Conservation (phyloP, 2,329 filamentous ascomycete species). For the Davidsoniella australis region DNA sequence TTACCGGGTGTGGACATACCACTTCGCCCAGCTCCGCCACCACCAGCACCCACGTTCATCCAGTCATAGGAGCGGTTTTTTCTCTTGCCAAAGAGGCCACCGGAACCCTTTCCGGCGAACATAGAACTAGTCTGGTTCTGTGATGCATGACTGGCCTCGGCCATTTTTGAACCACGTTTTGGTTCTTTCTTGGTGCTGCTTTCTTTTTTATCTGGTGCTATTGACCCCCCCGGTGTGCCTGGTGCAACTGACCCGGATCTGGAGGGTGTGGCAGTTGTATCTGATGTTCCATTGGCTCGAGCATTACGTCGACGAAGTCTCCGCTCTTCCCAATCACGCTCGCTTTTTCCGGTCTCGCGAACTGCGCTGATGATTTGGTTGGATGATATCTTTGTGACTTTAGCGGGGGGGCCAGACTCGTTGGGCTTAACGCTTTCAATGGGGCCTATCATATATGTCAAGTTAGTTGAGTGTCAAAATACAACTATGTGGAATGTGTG, state of each 20-base stretch:
- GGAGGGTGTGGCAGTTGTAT: conserved; percentile 29
- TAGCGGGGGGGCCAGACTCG: conserved; percentile 22
- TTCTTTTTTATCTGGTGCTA: conserved; percentile 50
- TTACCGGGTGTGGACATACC: conserved; percentile 35
- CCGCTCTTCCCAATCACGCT: conserved; percentile 56
- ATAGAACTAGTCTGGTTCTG: conserved; percentile 71
- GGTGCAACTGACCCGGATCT: conserved; percentile 40
- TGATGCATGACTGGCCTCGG: conserved; percentile 62
- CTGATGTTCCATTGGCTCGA: conserved; percentile 39
- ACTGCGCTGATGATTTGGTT: conserved; percentile 34
- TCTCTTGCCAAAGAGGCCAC: conserved; percentile 41
- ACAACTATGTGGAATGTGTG: background rate
- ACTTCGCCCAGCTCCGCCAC: conserved; percentile 20
- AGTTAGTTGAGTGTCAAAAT: background rate
- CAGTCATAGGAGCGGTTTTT: conserved; percentile 54
- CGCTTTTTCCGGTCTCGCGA: conserved; percentile 44
- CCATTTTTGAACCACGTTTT: conserved; percentile 57
- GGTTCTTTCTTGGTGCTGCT: conserved; percentile 73
- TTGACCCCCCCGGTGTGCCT: conserved; percentile 39
- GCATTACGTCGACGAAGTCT: conserved; percentile 50
- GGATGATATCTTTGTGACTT: conserved; percentile 32
- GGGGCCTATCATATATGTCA: conserved; percentile 12
- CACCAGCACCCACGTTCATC: conserved; percentile 43
- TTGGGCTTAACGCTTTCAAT: conserved; percentile 9
- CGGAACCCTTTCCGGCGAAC: conserved; percentile 48